Conservation (phyloP, 768 basidiomycete genomes). For the Calocybe indica region DNA sequence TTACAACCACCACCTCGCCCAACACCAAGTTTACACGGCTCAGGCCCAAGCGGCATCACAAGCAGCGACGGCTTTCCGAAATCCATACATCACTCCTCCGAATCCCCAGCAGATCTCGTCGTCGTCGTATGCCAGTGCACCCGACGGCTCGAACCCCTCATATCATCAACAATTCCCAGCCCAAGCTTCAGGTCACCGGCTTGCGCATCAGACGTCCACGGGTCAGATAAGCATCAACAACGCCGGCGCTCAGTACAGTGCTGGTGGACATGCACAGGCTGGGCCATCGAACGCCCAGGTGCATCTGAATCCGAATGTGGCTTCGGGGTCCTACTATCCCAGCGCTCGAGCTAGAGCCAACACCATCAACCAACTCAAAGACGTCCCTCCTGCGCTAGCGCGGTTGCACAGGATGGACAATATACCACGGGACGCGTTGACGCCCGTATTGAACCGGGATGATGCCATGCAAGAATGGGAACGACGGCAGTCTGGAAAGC, state of each 20-base stretch:
- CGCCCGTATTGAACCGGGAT: slow-evolving; percentile 91
- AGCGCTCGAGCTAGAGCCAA: slow-evolving; percentile 75
- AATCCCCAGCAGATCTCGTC: slow-evolving; percentile 25
- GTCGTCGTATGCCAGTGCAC: slow-evolving; percentile 21
- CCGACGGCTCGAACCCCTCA: slow-evolving; percentile 21
- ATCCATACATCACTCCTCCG: slow-evolving; percentile 69
- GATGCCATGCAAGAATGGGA: slow-evolving; percentile 98
- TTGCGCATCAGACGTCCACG: slow-evolving; percentile 46
- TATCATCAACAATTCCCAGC: slow-evolving; percentile 32
- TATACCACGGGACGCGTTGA: slow-evolving; percentile 82
- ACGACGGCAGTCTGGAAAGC: slow-evolving; percentile 72
- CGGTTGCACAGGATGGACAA: slow-evolving; percentile 86
- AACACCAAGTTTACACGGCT: slow-evolving; percentile 90
- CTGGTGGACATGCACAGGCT: slow-evolving; percentile 20
- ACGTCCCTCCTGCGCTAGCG: slow-evolving; percentile 91
- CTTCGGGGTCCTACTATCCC: slow-evolving; percentile 66
- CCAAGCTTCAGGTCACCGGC: slow-evolving; percentile 25
- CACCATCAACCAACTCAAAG: slow-evolving; percentile 88
- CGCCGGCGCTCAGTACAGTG: slow-evolving; percentile 25
- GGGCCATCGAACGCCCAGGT: slow-evolving; percentile 20
- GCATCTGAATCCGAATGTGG: slow-evolving; percentile 46
- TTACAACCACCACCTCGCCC: slow-evolving; percentile 91
- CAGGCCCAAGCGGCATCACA: slow-evolving; percentile 75
- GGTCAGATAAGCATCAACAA: slow-evolving; percentile 34
- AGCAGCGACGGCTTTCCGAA: slow-evolving; percentile 67